Evolutionary conservation across 2,329 filamentous ascomycete genomes (phyloP).

Genomic region (Aplosporella prunicola): DNA sequence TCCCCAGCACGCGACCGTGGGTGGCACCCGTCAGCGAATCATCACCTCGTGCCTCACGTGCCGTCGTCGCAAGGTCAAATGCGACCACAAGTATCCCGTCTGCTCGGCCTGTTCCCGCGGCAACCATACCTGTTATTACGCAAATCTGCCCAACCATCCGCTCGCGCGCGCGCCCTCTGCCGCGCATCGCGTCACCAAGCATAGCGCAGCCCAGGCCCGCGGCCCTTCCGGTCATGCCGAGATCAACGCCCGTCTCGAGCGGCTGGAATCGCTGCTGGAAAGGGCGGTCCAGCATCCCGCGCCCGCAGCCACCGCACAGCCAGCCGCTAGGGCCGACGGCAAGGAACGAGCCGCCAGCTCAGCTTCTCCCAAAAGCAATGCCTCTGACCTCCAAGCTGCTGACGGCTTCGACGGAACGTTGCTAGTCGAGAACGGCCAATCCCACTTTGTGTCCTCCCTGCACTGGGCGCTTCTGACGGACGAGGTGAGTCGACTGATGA

Average conservation of each 20-base stretch:
- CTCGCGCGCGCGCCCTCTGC: conserved; percentile 4
- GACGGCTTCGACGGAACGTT: conserved; percentile 28
- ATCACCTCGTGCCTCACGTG: conserved; percentile 32
- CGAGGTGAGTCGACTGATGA: conserved; percentile 21
- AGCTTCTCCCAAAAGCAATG: conserved; percentile 12
- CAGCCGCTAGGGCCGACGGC: conserved; percentile 8
- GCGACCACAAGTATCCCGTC: conserved; percentile 29
- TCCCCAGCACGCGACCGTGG: no score
- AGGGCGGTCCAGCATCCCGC: conserved; percentile 1
- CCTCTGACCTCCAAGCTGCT: conserved; percentile 22
- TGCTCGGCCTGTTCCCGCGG: conserved; percentile 30
- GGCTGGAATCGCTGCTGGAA: conserved; percentile 27
- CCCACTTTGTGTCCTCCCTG: conserved; percentile 32
- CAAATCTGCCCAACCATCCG: conserved; percentile 14
- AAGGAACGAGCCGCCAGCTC: conserved; percentile 6
- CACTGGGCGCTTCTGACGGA: conserved; percentile 31
- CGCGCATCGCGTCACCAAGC: conserved; percentile 7
- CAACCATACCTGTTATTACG: conserved; percentile 28
- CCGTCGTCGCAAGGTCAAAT: conserved; percentile 29
- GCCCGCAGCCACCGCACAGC: conserved; percentile 19
- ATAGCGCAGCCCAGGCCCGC: conserved; percentile 6
- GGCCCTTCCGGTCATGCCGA: conserved; percentile 20
- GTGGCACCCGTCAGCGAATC: conserved; percentile 22
- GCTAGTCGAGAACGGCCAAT: conserved; percentile 27
- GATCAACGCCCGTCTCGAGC: conserved; percentile 27